Percentiles rank a stretch among this genome's conserved stretches.
These are phyloP conservation scores for Nigrospora sphaerica DNA, from an alignment of 2,329 filamentous ascomycete genomes.

Conservation along the genomic window DNA sequence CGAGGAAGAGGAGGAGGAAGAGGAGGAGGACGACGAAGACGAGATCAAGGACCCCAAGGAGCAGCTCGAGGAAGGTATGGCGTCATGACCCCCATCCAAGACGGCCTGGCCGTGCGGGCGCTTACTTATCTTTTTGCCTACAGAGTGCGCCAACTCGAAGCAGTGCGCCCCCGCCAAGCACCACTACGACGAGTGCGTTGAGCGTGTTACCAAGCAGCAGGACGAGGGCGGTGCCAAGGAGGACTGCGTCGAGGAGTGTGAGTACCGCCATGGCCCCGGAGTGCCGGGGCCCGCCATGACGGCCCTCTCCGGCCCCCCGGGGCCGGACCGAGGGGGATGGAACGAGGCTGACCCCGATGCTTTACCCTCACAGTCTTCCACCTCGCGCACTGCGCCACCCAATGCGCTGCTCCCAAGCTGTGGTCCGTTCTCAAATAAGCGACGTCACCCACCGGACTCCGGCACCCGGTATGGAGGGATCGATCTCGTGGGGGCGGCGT, in stretches of 20 bases:
- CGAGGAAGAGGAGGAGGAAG: slow-evolving; percentile 64
- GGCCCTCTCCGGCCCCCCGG: no score
- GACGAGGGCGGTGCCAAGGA: slow-evolving; percentile 70
- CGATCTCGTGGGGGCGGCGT: slow-evolving; percentile 13
- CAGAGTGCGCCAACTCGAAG: slow-evolving; percentile 85
- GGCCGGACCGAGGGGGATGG: neutral
- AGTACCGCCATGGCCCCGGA: slow-evolving; percentile 29
- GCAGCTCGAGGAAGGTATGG: slow-evolving; percentile 84
- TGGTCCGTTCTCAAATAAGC: slow-evolving; percentile 86
- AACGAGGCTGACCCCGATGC: neutral
- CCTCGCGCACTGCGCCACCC: slow-evolving; percentile 87
- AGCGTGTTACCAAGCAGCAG: slow-evolving; percentile 72
- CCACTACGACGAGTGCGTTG: slow-evolving; percentile 96
- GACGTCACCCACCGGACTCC: slow-evolving; percentile 6
- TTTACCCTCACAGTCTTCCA: slow-evolving; percentile 76
- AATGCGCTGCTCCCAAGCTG: slow-evolving; percentile 93
- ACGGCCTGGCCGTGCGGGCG: neutral
- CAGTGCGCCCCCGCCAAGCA: slow-evolving; percentile 86
- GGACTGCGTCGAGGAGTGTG: slow-evolving; percentile 99
- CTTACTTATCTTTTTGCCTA: neutral
- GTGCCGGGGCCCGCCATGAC: no score
- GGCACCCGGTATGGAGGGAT: slow-evolving; percentile 9
- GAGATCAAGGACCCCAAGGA: slow-evolving; percentile 83
- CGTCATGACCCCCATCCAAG: slow-evolving; percentile 2
- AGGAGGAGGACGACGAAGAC: slow-evolving; percentile 78